Evolutionary conservation across 129 eudicot species (phyloP).

Genomic region (Daucus carota): DH1_v3.0 NC_030381.2:46887001-46887500

Average conservation of each 20-base stretch:
- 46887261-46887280: slow-evolving; percentile 29
- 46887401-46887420: slow-evolving; percentile 9
- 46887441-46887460: slow-evolving; percentile 14
- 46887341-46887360: slow-evolving; percentile 46
- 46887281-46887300: slow-evolving; percentile 85
- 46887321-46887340: slow-evolving; percentile 72
- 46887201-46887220: slow-evolving; percentile 26
- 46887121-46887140: slow-evolving; percentile 39
- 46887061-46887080: slow-evolving; percentile 9
- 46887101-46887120: slow-evolving; percentile 35
- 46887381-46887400: slow-evolving; percentile 24
- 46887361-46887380: slow-evolving; percentile 29
- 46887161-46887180: slow-evolving; percentile 31
- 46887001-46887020: slow-evolving; percentile 83
- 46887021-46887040: slow-evolving; percentile 56
- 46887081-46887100: slow-evolving; percentile 16
- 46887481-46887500: slow-evolving; percentile 32
- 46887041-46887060: slow-evolving; percentile 23
- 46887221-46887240: slow-evolving; percentile 42
- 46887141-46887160: slow-evolving; percentile 15
- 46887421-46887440: slow-evolving; percentile 4
- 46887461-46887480: slow-evolving; percentile 25
- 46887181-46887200: slow-evolving; percentile 40
- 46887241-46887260: slow-evolving; percentile 35
- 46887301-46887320: slow-evolving; percentile 59